A percentile compares a stretch with the other conserved stretches of the same genome.
These are phyloP conservation scores for Quercus robur DNA, from an alignment of 306 rosid genomes.

Conservation along the genomic window DNA sequence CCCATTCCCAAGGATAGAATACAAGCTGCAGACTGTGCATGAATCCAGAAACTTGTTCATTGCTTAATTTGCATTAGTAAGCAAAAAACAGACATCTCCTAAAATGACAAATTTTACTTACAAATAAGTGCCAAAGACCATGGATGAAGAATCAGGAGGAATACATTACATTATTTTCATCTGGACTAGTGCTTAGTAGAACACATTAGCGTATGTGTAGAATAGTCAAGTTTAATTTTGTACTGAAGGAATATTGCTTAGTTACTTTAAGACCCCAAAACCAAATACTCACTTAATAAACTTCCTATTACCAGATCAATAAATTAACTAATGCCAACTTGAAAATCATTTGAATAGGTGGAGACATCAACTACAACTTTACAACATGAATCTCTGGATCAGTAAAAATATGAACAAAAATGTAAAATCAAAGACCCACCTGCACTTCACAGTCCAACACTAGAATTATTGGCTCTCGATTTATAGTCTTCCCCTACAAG, in stretches of 20 bases:
- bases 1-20: background rate
- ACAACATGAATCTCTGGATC: background rate
- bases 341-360: conserved; percentile 21
- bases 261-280: background rate
- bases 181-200: background rate
- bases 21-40: background rate
- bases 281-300: background rate
- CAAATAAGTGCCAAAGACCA: background rate
- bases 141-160: background rate
- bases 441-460: conserved; percentile 84
- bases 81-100: background rate
- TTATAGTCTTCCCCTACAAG: conserved; percentile 48
- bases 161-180: background rate
- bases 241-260: background rate
- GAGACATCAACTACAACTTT: background rate
- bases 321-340: background rate
- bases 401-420: background rate
- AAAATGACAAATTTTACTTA: background rate
- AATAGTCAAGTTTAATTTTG: too few species aligned
- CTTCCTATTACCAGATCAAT: too few species aligned
- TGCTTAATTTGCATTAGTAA: background rate
- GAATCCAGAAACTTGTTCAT: background rate
- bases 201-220: background rate
- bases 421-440: conserved; percentile 39
- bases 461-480: conserved; percentile 66